Conservation (phyloP, 2,329 filamentous ascomycete species). For the Biscogniauxia sp. region DNA sequence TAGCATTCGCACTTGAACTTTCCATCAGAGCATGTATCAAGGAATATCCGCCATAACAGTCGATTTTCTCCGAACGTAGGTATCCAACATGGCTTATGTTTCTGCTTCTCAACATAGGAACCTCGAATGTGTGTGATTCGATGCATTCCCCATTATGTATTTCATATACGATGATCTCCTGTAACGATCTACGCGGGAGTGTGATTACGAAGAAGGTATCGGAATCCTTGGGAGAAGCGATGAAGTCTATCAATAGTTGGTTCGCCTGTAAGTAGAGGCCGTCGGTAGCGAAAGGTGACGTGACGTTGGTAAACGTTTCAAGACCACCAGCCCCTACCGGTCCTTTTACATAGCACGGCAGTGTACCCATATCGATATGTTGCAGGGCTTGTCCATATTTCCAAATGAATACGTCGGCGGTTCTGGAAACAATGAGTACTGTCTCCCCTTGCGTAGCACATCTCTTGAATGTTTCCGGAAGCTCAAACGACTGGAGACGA, state of each 20-base stretch:
- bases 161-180: constrained; percentile 26
- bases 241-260: constrained; percentile 29
- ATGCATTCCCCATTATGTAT: constrained; percentile 19
- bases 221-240: constrained; percentile 23
- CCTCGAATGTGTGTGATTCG: constrained; percentile 21
- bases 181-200: constrained; percentile 13
- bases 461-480: constrained; percentile 26
- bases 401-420: constrained; percentile 28
- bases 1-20: constrained; percentile 2
- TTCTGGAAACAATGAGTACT: constrained; percentile 25
- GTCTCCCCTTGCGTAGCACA: constrained; percentile 28
- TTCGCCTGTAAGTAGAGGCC: constrained; percentile 17
- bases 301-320: constrained; percentile 17
- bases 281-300: constrained; percentile 20
- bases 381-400: constrained; percentile 20
- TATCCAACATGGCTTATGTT: constrained; percentile 19
- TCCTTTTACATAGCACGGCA: constrained; percentile 20
- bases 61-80: constrained; percentile 31
- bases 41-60: constrained; percentile 30
- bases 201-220: constrained; percentile 29
- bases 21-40: constrained; percentile 25
- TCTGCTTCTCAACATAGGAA: constrained; percentile 15
- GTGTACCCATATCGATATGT: constrained; percentile 19
- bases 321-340: constrained; percentile 19
- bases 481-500: constrained; percentile 18